Conservation (phyloP, 768 basidiomycete genomes). For the Pisolithus marmoratus region DNA sequence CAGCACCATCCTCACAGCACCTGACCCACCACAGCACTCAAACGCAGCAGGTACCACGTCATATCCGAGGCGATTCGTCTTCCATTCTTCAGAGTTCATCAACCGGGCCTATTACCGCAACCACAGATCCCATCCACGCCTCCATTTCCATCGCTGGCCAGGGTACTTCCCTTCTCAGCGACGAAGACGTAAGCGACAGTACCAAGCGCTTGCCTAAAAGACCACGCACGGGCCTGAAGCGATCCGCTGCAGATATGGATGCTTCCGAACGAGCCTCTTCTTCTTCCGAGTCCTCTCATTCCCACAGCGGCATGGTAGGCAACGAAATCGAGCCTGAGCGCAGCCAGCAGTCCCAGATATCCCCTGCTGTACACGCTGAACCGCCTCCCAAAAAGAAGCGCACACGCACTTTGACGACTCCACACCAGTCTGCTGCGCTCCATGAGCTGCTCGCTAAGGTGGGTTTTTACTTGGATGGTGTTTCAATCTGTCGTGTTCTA, state of each 20-base stretch:
- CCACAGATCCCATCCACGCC: slow-evolving; percentile 8
- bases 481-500: background rate
- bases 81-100: background rate
- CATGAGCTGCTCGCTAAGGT: slow-evolving; percentile 86
- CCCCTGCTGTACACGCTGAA: slow-evolving; percentile 26
- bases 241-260: slow-evolving; percentile 14
- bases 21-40: slow-evolving; percentile 10
- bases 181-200: slow-evolving; percentile 16
- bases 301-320: slow-evolving; percentile 55
- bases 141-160: slow-evolving; percentile 9
- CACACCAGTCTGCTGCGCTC: slow-evolving; percentile 83
- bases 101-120: background rate
- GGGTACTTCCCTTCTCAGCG: slow-evolving; percentile 12
- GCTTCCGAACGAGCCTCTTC: slow-evolving; percentile 21
- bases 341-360: slow-evolving; percentile 36
- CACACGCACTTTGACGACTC: slow-evolving; percentile 82
- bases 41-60: background rate
- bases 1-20: slow-evolving; percentile 15
- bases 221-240: slow-evolving; percentile 4
- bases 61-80: background rate
- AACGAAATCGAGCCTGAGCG: slow-evolving; percentile 48
- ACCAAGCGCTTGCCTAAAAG: slow-evolving; percentile 16
- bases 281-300: slow-evolving; percentile 34
- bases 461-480: slow-evolving; percentile 8
- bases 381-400: slow-evolving; percentile 53